Percentiles rank a stretch among this genome's conserved stretches.
Evolutionary conservation across 331 rosid species (phyloP).

Genomic region (Quercus tomentella): DNA sequence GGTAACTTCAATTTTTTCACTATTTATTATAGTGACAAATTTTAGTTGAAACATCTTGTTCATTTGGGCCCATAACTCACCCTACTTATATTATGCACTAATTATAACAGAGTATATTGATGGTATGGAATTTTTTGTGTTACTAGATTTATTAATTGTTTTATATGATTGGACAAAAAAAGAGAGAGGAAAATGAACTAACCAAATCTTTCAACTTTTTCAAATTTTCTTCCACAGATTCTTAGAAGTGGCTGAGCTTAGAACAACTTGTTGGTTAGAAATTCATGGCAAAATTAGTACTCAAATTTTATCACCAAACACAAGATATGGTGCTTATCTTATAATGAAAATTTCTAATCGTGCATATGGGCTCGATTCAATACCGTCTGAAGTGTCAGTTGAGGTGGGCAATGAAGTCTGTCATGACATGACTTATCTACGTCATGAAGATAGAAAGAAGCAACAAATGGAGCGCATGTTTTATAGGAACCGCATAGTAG

Average conservation of each 20-base stretch:
- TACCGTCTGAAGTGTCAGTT: conserved; percentile 31
- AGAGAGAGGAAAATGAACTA: neutral
- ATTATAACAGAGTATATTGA: no score
- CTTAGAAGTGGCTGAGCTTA: conserved; percentile 43
- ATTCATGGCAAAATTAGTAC: conserved; percentile 44
- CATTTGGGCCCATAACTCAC: no score
- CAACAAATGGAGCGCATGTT: conserved; percentile 28
- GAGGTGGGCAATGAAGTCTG: conserved; percentile 20
- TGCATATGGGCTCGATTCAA: conserved; percentile 47
- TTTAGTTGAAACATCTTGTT: no score
- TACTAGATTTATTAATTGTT: no score
- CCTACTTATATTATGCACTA: no score
- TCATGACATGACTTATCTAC: conserved; percentile 26
- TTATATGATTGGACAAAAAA: neutral
- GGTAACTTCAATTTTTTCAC: no score
- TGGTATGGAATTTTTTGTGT: no score
- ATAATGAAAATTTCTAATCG: conserved; percentile 36
- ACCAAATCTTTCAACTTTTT: neutral
- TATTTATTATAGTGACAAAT: no score
- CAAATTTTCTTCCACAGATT: conserved; percentile 33
- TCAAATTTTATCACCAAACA: conserved; percentile 29
- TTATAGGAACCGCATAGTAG: conserved; percentile 21
- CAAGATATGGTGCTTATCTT: conserved; percentile 51
- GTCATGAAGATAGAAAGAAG: conserved; percentile 17
- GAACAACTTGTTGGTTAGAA: conserved; percentile 50